Conservation (phyloP, 208 protist species). For the Leptomonas pyrrhocoris region DNA sequence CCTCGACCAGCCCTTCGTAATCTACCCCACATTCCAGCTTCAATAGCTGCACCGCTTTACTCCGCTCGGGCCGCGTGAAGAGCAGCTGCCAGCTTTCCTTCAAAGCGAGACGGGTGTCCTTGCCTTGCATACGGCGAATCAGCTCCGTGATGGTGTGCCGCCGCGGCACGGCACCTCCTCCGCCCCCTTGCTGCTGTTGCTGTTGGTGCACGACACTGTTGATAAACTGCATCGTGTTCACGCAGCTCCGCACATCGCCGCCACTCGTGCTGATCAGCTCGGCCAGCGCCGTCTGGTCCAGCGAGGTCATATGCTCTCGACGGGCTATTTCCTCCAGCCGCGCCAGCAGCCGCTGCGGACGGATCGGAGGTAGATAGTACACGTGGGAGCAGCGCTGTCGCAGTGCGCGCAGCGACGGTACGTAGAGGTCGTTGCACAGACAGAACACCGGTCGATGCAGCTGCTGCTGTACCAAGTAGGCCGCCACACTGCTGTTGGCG, state of each 20-base stretch:
- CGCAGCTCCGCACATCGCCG: slow-evolving; percentile 86
- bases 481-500: slow-evolving; percentile 59
- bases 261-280: slow-evolving; percentile 65
- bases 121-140: slow-evolving; percentile 64
- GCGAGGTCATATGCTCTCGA: slow-evolving; percentile 36
- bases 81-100: slow-evolving; percentile 54
- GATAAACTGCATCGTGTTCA: slow-evolving; percentile 87
- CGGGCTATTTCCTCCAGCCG: slow-evolving; percentile 64
- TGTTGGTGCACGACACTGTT: slow-evolving; percentile 26
- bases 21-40: slow-evolving; percentile 68
- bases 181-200: slow-evolving; percentile 9
- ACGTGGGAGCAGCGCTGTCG: slow-evolving; percentile 59
- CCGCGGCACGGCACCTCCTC: background rate
- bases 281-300: slow-evolving; percentile 50
- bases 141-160: slow-evolving; percentile 39
- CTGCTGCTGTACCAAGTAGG: slow-evolving; percentile 52
- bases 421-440: slow-evolving; percentile 88
- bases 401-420: slow-evolving; percentile 67
- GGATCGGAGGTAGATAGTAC: slow-evolving; percentile 67
- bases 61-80: slow-evolving; percentile 57
- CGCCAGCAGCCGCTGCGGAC: slow-evolving; percentile 64
- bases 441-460: slow-evolving; percentile 86
- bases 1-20: slow-evolving; percentile 57
- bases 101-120: slow-evolving; percentile 50
- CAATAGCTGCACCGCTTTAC: slow-evolving; percentile 62